Percentiles rank a stretch among this genome's conserved stretches.
Conservation (phyloP, 176 grass and related monocot species). For the Ananas comosus region DNA sequence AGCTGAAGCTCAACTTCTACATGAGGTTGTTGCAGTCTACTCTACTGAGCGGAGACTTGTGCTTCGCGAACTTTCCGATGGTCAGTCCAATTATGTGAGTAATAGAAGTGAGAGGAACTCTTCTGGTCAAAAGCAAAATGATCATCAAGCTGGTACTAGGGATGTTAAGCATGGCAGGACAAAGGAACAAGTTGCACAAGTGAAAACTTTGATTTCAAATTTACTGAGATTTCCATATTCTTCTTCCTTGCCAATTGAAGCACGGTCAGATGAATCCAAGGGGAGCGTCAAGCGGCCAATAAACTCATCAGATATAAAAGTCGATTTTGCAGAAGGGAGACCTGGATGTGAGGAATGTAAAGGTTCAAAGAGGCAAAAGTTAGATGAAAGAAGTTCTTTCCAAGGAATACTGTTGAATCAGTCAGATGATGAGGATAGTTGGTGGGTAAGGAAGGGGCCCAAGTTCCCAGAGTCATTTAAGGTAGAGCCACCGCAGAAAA, state of each 20-base stretch:
- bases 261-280: slow-evolving; percentile 38
- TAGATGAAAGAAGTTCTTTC: slow-evolving; percentile 44
- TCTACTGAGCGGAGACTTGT: slow-evolving; percentile 85
- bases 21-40: slow-evolving; percentile 61
- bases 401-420: slow-evolving; percentile 51
- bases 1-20: slow-evolving; percentile 38
- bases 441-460: slow-evolving; percentile 83
- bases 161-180: slow-evolving; percentile 39
- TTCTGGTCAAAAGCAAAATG: slow-evolving; percentile 32
- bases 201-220: slow-evolving; percentile 59
- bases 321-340: slow-evolving; percentile 53
- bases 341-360: slow-evolving; percentile 78
- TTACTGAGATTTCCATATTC: slow-evolving; percentile 57
- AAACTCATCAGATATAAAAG: slow-evolving; percentile 42
- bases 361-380: slow-evolving; percentile 59
- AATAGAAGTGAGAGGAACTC: slow-evolving; percentile 33
- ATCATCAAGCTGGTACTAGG: slow-evolving; percentile 31
- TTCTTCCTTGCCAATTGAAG: slow-evolving; percentile 26
- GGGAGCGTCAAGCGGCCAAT: slow-evolving; percentile 48
- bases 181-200: slow-evolving; percentile 50
- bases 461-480: slow-evolving; percentile 77
- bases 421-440: slow-evolving; percentile 88
- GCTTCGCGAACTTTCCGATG: slow-evolving; percentile 56
- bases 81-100: slow-evolving; percentile 30
- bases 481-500: slow-evolving; percentile 51